Conservation (phyloP, 116 monocot genomes). For the Phalaenopsis hybrid region DNA sequence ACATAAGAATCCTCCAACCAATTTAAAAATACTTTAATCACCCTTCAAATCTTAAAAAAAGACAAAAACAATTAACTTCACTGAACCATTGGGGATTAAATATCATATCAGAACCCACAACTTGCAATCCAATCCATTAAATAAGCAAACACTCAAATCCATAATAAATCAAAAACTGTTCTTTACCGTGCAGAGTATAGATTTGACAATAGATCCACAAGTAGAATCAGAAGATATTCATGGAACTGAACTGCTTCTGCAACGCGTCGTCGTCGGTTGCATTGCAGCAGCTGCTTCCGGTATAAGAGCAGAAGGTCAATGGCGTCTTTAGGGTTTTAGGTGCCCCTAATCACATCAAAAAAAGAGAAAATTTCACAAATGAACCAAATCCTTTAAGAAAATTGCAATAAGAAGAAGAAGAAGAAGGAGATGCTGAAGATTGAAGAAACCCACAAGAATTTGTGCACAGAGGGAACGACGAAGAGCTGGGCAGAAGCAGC, state of each 20-base stretch:
- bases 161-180: not conserved
- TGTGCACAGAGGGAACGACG: constrained; percentile 53
- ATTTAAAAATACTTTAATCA: too few species aligned
- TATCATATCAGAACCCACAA: not conserved
- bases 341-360: constrained; percentile 39
- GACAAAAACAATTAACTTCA: not conserved
- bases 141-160: not conserved
- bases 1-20: not conserved
- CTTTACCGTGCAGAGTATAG: constrained; percentile 67
- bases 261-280: constrained; percentile 42
- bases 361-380: not conserved
- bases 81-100: not conserved
- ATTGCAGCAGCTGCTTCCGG: constrained; percentile 71
- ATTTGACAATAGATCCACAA: constrained; percentile 53
- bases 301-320: constrained; percentile 61
- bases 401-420: not conserved
- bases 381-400: not conserved
- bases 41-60: too few species aligned
- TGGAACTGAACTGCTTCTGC: constrained; percentile 50
- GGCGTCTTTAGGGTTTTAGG: constrained; percentile 48
- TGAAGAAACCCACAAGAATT: constrained; percentile 45
- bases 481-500: not conserved
- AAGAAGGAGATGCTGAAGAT: constrained; percentile 1
- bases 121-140: not conserved
- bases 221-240: constrained; percentile 46